phyloP scores from a whole-genome alignment of 768 basidiomycete genomes.

The Tylopilus plumbeoviolaceoides region DNA sequence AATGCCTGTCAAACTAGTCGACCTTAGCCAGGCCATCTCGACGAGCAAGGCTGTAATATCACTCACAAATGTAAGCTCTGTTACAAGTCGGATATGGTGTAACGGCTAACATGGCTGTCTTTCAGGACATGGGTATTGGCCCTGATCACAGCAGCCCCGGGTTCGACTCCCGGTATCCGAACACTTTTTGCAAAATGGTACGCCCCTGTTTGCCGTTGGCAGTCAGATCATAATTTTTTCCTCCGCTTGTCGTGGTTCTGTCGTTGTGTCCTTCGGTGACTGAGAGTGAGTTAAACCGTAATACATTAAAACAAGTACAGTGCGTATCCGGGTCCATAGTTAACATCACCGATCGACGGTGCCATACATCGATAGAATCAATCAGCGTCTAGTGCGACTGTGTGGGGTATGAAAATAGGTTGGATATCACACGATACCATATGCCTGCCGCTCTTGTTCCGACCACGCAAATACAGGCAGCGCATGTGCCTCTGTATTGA shows the following conservation, averaged over 20 bases:
- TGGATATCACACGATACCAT: constrained; percentile 22
- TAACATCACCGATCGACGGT: neutral
- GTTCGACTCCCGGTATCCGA: constrained; percentile 36
- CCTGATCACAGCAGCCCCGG: constrained; percentile 33
- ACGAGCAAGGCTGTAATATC: no score
- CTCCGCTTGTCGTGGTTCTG: no score
- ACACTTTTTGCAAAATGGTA: constrained; percentile 7
- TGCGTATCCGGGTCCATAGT: neutral
- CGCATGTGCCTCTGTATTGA: constrained; percentile 72
- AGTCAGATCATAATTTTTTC: no score
- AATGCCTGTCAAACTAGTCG: no score
- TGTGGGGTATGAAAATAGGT: neutral
- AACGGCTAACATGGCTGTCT: constrained; percentile 36
- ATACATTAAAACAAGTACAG: neutral
- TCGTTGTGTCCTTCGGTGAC: no score
- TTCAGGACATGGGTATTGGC: constrained; percentile 13
- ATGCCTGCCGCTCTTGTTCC: constrained; percentile 44
- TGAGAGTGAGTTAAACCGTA: neutral
- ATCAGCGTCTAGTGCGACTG: no score
- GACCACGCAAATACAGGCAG: constrained; percentile 72
- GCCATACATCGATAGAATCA: neutral
- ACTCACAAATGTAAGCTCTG: no score
- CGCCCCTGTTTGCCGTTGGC: no score
- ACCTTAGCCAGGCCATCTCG: no score
- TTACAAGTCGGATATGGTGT: constrained; percentile 32